Evolutionary conservation across 169 alveolate species (phyloP), one percentile per base, ranked within the genome.

Genomic region (Theileria orientalis): DNA sequence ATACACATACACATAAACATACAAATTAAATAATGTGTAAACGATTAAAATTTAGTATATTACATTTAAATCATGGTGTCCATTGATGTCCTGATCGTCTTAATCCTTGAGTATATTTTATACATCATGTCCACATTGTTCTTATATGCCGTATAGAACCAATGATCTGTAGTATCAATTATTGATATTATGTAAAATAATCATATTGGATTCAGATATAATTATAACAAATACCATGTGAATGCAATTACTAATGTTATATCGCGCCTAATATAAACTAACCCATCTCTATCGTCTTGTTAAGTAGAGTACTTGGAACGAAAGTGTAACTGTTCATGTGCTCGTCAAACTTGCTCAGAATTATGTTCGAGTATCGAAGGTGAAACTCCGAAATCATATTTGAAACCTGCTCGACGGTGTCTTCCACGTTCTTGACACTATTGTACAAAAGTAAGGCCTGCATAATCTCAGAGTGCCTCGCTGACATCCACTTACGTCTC

Each of bases 71-170:
- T 37, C 3, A 59, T 59, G 19, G 46, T 25, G 33, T 47, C 41
- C 21, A 57, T 52, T 47, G 70, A 64, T 13, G 52, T 62, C 42
- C 83, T 62, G 13, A 78, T 13, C 25, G 27, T 33, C 23, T 73
- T 68, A 19, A 78, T 61, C 35, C 83, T 32, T n/a, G 47, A 32
- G 67, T 68, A 78, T 19, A 74, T 37, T 19, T 64, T 51, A 35
- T 63, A 69, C 86, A 78, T 78, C 32, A 30, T 29, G 33, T 70
- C 79, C 0, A 78, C 46, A 67, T 78, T 78, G 16, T 35, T 14
- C 69, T 56, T 78, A 61, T 57, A 57, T 3, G 83, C 42, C 23
- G 52, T 74, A 40, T 60, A 40, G 41, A 78, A 29, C 86, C 86
- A 78, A 40, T 78, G 61, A 37, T 70, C 86, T 16, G 40, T 23